Evolutionary conservation across 495 filamentous ascomycete species (phyloP).

Genomic region (Xylaria longipes): DNA sequence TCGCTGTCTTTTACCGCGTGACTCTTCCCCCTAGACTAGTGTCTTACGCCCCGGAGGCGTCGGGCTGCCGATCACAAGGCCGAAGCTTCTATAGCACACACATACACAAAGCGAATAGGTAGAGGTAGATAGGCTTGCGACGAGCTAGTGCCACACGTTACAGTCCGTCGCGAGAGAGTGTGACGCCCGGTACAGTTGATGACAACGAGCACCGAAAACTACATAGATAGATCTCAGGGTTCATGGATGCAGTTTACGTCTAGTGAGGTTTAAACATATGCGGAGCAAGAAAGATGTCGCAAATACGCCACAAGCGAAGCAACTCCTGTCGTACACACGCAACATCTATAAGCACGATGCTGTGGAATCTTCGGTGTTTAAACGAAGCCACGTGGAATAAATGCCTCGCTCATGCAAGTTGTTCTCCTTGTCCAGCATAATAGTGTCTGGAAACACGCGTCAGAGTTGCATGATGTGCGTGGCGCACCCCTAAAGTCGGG

Average conservation of each 20-base stretch:
- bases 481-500: neutral
- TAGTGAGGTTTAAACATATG: neutral
- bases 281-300: neutral
- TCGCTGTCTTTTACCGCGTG: constrained; percentile 9
- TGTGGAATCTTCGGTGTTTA: neutral
- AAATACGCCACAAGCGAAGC: neutral
- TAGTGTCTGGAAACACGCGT: neutral
- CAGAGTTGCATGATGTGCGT: neutral
- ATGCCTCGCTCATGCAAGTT: constrained; percentile 4
- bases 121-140: neutral
- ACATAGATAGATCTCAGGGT: neutral
- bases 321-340: neutral
- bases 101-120: neutral
- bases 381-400: constrained; percentile 4
- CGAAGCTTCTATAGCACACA: neutral
- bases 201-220: constrained; percentile 1
- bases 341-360: neutral
- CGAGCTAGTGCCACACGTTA: neutral
- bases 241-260: neutral
- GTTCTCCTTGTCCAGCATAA: neutral
- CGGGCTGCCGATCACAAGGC: neutral
- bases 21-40: constrained; percentile 3
- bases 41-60: neutral
- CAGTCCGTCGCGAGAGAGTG: neutral
- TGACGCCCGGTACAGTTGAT: neutral